Conservation (phyloP, 2,329 filamentous ascomycete genomes). For the Lachnellula occidentalis region DNA sequence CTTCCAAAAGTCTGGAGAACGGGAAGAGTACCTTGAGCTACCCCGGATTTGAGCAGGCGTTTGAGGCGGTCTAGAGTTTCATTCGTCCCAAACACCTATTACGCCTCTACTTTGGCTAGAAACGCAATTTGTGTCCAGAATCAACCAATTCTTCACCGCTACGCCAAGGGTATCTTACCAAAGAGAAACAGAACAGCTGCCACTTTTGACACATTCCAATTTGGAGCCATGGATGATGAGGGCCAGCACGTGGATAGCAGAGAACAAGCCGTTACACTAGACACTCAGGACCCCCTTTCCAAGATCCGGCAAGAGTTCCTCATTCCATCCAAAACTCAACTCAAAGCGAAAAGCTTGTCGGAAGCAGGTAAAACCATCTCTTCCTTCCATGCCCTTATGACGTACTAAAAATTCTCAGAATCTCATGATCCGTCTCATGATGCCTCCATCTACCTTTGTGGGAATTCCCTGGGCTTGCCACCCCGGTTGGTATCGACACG, state of each 20-base stretch:
- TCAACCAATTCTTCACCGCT: conserved; percentile 5
- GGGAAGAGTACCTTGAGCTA: conserved; percentile 10
- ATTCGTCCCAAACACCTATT: neutral
- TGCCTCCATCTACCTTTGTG: conserved; percentile 63
- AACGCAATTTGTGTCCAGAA: conserved; percentile 7
- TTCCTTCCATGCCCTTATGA: neutral
- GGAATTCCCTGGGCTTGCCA: conserved; percentile 74
- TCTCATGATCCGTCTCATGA: conserved; percentile 19
- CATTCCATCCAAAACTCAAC: conserved; percentile 67
- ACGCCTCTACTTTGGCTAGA: conserved; percentile 9
- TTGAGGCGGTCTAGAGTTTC: neutral
- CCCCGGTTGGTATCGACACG: conserved; percentile 59
- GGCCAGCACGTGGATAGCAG: conserved; percentile 21
- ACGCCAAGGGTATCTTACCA: neutral
- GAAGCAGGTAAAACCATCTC: conserved; percentile 22
- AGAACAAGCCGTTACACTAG: conserved; percentile 39
- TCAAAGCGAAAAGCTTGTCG: conserved; percentile 45
- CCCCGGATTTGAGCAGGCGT: conserved; percentile 21
- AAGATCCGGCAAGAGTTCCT: conserved; percentile 65
- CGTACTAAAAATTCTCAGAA: neutral
- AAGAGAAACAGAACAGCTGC: conserved; percentile 7
- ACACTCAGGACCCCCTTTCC: conserved; percentile 54
- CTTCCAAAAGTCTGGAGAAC: neutral
- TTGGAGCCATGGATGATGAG: conserved; percentile 8
- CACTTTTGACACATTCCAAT: conserved; percentile 1